Evolutionary conservation across 208 protist genomes (phyloP).

Genomic region (Trypanosoma avium): DNA sequence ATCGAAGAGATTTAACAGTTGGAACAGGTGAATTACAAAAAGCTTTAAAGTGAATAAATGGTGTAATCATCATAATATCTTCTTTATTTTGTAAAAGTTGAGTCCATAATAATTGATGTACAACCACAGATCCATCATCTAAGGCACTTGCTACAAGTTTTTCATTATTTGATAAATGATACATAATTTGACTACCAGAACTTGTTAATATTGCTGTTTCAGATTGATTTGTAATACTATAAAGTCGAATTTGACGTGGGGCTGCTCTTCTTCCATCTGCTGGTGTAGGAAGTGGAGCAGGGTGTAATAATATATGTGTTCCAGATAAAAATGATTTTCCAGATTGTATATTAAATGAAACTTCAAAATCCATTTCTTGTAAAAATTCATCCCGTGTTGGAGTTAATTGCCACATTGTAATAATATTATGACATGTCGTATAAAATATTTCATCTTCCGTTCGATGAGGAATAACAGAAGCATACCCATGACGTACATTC

Average conservation of each 20-base stretch:
- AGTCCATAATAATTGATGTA: conserved; percentile 14
- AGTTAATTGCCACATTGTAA: conserved; percentile 15
- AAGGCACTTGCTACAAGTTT: conserved; percentile 16
- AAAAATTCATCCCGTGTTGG: conserved; percentile 24
- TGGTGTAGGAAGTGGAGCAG: background rate
- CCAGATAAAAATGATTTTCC: conserved; percentile 1
- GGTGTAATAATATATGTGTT: conserved; percentile 19
- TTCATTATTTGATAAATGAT: conserved; percentile 24
- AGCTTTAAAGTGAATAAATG: conserved; percentile 18
- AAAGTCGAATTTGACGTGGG: conserved; percentile 15
- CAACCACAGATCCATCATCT: conserved; percentile 24
- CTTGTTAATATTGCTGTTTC: conserved; percentile 19
- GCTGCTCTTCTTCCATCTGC: conserved; percentile 7
- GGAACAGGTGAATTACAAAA: conserved; percentile 15
- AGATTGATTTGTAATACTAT: background rate
- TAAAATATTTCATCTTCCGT: conserved; percentile 50
- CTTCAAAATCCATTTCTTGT: background rate
- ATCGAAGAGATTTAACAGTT: conserved; percentile 17
- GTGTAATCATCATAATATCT: conserved; percentile 2
- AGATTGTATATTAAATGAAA: conserved; percentile 9
- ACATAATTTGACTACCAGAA: conserved; percentile 6
- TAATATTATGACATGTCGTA: conserved; percentile 27
- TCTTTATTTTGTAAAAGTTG: background rate
- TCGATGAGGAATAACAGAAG: conserved; percentile 38
- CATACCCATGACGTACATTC: conserved; percentile 23